These are phyloP conservation scores for Botryotinia calthae DNA, from an alignment of 2,329 filamentous ascomycete species.

Conservation along the genomic window DNA sequence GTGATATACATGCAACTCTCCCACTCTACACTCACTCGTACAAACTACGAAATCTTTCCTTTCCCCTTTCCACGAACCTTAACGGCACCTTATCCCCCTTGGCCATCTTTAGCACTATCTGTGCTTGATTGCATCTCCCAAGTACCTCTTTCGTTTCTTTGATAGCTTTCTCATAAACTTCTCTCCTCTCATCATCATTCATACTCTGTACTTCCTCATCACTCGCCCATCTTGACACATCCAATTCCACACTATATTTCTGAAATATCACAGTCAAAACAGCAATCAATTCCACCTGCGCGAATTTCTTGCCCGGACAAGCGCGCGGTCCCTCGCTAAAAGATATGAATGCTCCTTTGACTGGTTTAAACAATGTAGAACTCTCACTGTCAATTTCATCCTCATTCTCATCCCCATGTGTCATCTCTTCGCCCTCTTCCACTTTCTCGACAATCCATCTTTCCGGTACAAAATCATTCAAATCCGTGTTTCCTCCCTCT, in stretches of 20 bases:
- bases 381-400: constrained; percentile 10
- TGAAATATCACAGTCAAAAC: constrained; percentile 35
- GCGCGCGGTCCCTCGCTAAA: constrained; percentile 42
- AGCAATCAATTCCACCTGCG: constrained; percentile 40
- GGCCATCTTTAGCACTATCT: constrained; percentile 32
- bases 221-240: constrained; percentile 34
- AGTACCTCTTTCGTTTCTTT: constrained; percentile 27
- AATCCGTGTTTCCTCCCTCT: constrained; percentile 52
- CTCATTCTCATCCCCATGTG: neutral
- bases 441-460: constrained; percentile 47
- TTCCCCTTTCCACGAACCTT: constrained; percentile 32
- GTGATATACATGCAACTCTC: neutral
- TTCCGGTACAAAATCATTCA: constrained; percentile 51
- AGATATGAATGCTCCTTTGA: constrained; percentile 37
- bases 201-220: constrained; percentile 33
- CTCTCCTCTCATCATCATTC: constrained; percentile 26
- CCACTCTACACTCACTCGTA: neutral
- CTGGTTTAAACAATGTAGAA: constrained; percentile 31
- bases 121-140: constrained; percentile 23
- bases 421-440: neutral
- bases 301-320: constrained; percentile 41
- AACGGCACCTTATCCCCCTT: constrained; percentile 29
- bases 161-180: constrained; percentile 31
- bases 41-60: constrained; percentile 30
- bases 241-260: constrained; percentile 34